Percentiles rank a stretch among this genome's conserved stretches.
phyloP scores from a whole-genome alignment of 176 grass and related monocot genomes.

The Aegilops bicornis region DNA sequence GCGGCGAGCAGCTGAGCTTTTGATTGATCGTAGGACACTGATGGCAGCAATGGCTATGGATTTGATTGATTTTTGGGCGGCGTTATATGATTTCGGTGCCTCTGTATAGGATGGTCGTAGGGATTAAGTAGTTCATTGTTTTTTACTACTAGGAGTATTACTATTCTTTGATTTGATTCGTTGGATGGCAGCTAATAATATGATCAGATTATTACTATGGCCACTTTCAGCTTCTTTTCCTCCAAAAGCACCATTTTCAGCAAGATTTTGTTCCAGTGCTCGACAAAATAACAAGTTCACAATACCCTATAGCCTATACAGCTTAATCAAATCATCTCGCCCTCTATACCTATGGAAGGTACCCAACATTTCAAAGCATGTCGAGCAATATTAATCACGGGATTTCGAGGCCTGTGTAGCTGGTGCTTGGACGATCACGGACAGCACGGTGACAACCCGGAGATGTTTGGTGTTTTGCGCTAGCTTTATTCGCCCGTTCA shows the following conservation, averaged over 20 bases:
- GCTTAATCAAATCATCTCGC: not conserved
- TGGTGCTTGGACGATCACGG: not conserved
- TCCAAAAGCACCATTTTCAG: not conserved
- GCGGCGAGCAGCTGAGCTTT: conserved; percentile 32
- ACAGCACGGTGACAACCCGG: conserved; percentile 27
- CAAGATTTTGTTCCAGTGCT: not conserved
- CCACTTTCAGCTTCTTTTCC: not conserved
- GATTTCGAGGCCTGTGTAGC: not conserved
- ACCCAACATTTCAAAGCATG: not conserved
- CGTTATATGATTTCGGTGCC: not conserved
- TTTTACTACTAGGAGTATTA: not conserved
- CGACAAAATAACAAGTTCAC: not conserved
- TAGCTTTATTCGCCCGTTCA: not conserved
- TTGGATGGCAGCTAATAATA: conserved; percentile 45
- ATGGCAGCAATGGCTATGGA: not conserved
- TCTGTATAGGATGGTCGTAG: conserved; percentile 32
- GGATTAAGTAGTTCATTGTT: conserved; percentile 10
- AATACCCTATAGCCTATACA: too few species aligned
- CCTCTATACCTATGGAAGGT: not conserved
- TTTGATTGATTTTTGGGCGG: not conserved
- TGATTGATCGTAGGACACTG: not conserved
- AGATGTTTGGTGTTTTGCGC: conserved; percentile 3
- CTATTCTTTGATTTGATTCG: conserved; percentile 58
- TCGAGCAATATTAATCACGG: conserved; percentile 30
- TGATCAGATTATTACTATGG: not conserved